These are phyloP conservation scores for Liriodendron chinense DNA, from an alignment of 164 flowering plant genomes.

Conservation along the genomic window DNA sequence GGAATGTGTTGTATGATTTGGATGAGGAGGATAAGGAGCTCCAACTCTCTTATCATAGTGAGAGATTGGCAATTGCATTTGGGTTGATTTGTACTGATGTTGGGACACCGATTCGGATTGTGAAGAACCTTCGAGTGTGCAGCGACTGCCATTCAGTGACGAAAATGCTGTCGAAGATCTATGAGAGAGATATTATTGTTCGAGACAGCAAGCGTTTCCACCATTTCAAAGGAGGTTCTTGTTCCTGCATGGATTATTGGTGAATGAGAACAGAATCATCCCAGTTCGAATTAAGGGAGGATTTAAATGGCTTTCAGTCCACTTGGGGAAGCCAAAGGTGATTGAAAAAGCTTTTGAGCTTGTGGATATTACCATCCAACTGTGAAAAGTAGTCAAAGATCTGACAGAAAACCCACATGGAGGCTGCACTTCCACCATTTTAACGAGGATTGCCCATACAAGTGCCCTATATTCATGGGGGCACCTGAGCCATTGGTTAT, in stretches of 20 bases:
- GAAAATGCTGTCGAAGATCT: constrained; percentile 6
- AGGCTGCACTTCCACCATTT: too few relatives aligned
- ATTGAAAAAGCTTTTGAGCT: too few relatives aligned
- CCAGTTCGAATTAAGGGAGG: too few relatives aligned
- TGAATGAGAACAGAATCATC: not conserved
- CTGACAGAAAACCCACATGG: too few relatives aligned
- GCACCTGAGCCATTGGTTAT: too few relatives aligned
- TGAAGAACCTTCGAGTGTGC: constrained; percentile 12
- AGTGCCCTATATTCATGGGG: too few relatives aligned
- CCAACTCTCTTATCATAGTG: constrained; percentile 7
- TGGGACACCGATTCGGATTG: constrained; percentile 4
- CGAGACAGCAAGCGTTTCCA: constrained; percentile 10
- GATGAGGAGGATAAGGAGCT: constrained; percentile 12
- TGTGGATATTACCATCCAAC: not conserved
- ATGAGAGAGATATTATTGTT: constrained; percentile 9
- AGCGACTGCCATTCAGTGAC: constrained; percentile 10
- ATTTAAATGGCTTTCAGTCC: too few relatives aligned
- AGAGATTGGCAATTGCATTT: constrained; percentile 13
- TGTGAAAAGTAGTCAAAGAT: not conserved
- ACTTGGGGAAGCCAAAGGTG: too few relatives aligned
- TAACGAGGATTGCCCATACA: too few relatives aligned
- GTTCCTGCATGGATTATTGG: constrained; percentile 11
- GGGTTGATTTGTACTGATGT: constrained; percentile 3
- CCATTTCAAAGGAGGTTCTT: constrained; percentile 11
- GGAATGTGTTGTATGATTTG: constrained; percentile 9